phyloP scores from a whole-genome alignment of 169 alveolate genomes.

The Plasmodium inui region DNA sequence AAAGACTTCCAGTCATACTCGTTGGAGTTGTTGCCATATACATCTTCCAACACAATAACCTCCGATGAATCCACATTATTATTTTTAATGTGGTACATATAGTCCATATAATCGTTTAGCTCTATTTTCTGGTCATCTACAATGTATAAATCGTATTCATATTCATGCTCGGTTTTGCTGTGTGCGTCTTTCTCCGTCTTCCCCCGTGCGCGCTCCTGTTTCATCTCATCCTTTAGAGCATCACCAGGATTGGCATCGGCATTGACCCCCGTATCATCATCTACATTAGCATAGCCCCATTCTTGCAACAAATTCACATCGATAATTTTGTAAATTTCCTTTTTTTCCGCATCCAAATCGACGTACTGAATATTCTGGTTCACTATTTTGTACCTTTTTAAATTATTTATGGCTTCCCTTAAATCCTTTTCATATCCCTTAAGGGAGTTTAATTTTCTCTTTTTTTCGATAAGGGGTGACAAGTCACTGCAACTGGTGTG shows the following conservation, averaged over 20 bases:
- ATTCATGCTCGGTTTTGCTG: neutral
- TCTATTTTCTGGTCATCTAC: constrained; percentile 61
- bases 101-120: constrained; percentile 48
- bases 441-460: constrained; percentile 48
- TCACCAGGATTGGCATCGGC: neutral
- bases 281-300: neutral
- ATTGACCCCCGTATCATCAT: neutral
- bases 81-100: constrained; percentile 54
- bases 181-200: neutral
- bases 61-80: constrained; percentile 45
- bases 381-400: constrained; percentile 61
- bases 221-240: neutral
- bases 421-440: constrained; percentile 65
- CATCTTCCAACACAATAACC: constrained; percentile 60
- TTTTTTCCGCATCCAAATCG: constrained; percentile 26
- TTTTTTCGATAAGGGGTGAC: constrained; percentile 6
- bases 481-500: neutral
- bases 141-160: constrained; percentile 64
- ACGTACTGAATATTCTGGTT: constrained; percentile 62
- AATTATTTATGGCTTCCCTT: constrained; percentile 50
- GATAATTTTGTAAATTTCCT: constrained; percentile 64
- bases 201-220: neutral
- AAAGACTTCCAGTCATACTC: constrained; percentile 57
- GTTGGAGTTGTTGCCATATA: constrained; percentile 32
- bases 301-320: constrained; percentile 56